These are phyloP conservation scores for Conringia planisiliqua DNA, from an alignment of 345 rosid genomes.

Conservation along the genomic window DNA sequence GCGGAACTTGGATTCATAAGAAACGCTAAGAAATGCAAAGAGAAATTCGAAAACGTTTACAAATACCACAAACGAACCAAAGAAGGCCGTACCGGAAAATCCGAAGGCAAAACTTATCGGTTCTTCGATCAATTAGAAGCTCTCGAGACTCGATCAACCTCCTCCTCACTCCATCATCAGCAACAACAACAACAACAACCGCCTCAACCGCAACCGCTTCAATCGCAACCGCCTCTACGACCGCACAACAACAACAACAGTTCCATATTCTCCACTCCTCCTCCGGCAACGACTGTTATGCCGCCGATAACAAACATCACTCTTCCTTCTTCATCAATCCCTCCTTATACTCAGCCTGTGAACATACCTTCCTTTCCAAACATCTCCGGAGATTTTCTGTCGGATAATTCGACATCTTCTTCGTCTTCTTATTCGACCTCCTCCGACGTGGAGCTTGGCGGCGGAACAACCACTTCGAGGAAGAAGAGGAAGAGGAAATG, in stretches of 20 bases:
- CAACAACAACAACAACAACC: constrained; percentile 10
- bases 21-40: constrained; percentile 85
- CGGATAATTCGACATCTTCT: constrained; percentile 37
- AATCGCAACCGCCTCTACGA: not conserved
- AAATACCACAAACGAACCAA: constrained; percentile 92
- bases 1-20: constrained; percentile 71
- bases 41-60: constrained; percentile 90
- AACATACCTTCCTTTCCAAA: constrained; percentile 32
- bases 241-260: constrained; percentile 21
- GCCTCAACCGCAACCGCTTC: constrained; percentile 18
- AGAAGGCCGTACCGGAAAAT: constrained; percentile 69
- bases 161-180: constrained; percentile 16
- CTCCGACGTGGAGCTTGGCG: constrained; percentile 54
- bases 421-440: constrained; percentile 70
- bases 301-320: constrained; percentile 32
- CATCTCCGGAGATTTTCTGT: constrained; percentile 40
- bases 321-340: constrained; percentile 25
- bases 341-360: constrained; percentile 21
- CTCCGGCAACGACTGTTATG: constrained; percentile 37
- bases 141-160: constrained; percentile 38
- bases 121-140: constrained; percentile 87
- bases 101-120: constrained; percentile 66
- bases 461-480: constrained; percentile 38
- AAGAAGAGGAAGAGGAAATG: constrained; percentile 67
- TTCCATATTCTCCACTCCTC: constrained; percentile 29